Evolutionary conservation across 768 basidiomycete genomes (phyloP), one percentile per base, ranked within the genome.

Genomic region (Ephemerocybe angulata): DNA sequence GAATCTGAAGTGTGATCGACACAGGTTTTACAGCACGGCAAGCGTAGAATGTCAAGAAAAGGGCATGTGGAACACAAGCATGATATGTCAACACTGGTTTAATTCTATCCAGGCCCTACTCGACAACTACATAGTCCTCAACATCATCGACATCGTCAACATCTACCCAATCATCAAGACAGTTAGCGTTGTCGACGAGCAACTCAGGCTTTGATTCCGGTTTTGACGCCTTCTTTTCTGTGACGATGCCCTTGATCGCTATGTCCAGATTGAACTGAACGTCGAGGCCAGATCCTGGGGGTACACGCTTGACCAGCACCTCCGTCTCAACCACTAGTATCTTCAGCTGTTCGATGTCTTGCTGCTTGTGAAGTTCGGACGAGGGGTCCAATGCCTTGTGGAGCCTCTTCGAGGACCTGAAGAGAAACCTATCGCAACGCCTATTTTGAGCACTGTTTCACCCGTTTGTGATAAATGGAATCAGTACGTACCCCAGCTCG

Each of bases 351-450:
- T 37, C 40, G 27, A 37, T 21, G 30, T 55, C 40, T 11, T 30
- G 54, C 28, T 44, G 6, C 12, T 35, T 33, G 40, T 55, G 54
- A 17, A 55, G 40, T 24, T 17, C 22, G 21, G 54, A 55, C 4
- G 29, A 10, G 2, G 54, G 54, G 6, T 55, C 38, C 11, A 55
- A 25, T 33, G 13, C 17, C 27, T 33, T 50, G 38, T 29, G 28
- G 15, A 55, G 54, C 6, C 21, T 42, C 15, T 50, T 35, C 24
- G 29, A 25, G 17, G 19, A 12, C 40, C 50, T 41, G n/a, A 28
- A 30, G 13, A 42, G 15, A n/a, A n/a, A n/a, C n/a, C n/a, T n/a
- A n/a, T n/a, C n/a, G n/a, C n/a, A n/a, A n/a, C n/a, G n/a, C n/a
- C n/a, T n/a, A n/a, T n/a, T n/a, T n/a, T n/a, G n/a, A n/a, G 38